Percentiles rank a stretch among this genome's conserved stretches.
Conservation (phyloP, 768 basidiomycete species). For the Hygrophorus pudorinus region DNA sequence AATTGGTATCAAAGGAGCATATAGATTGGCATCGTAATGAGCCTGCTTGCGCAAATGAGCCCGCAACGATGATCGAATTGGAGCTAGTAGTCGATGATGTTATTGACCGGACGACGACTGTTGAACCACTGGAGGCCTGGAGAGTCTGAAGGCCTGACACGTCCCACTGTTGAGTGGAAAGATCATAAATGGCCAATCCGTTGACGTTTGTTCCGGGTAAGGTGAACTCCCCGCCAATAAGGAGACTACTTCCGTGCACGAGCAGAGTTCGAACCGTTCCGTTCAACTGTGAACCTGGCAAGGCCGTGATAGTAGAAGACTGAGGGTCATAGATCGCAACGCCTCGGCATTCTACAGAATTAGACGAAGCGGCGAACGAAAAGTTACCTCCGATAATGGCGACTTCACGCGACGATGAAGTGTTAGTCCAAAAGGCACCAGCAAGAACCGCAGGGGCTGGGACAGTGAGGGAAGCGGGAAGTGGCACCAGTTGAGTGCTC, state of each 20-base stretch:
- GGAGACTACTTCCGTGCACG: conserved; percentile 61
- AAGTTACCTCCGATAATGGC: conserved; percentile 90
- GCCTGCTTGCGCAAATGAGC: conserved; percentile 78
- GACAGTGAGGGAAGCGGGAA: conserved; percentile 47
- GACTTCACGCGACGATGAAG: conserved; percentile 48
- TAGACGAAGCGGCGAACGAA: conserved; percentile 37
- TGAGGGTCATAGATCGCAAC: conserved; percentile 64
- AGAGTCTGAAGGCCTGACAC: conserved; percentile 48
- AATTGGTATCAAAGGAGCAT: conserved; percentile 60
- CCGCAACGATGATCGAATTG: conserved; percentile 69
- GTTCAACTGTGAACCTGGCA: conserved; percentile 52
- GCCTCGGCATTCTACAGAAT: conserved; percentile 34
- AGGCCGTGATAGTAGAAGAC: conserved; percentile 36
- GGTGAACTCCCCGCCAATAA: conserved; percentile 79
- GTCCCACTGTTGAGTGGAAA: conserved; percentile 54
- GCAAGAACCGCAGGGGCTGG: conserved; percentile 76
- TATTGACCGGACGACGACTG: conserved; percentile 65
- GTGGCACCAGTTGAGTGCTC: conserved; percentile 31
- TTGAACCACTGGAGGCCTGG: conserved; percentile 39
- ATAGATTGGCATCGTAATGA: conserved; percentile 65
- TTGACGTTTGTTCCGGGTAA: conserved; percentile 44
- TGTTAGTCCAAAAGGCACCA: conserved; percentile 86
- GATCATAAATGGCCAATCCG: conserved; percentile 76
- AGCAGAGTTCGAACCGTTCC: conserved; percentile 73
- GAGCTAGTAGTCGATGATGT: conserved; percentile 48